A percentile compares a stretch with the other conserved stretches of the same genome.
Evolutionary conservation across 306 rosid genomes (phyloP).

Genomic region (Crotalaria pallida): DNA sequence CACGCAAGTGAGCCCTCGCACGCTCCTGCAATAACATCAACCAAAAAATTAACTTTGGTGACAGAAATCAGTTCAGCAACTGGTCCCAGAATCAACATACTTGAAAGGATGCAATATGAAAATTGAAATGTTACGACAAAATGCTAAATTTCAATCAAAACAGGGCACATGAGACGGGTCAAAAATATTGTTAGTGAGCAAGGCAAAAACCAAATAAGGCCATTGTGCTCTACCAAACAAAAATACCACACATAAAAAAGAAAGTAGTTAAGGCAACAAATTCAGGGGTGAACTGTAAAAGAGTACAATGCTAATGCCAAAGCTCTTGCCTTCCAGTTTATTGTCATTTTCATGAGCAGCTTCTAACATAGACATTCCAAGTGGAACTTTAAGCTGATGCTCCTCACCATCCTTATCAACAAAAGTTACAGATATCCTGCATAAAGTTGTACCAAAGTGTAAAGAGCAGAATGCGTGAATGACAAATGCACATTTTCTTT

Average conservation of each 20-base stretch:
- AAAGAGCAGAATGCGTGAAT: constrained; percentile 24
- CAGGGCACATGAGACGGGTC: neutral
- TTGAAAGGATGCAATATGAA: neutral
- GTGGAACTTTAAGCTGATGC: constrained; percentile 60
- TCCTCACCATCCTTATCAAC: constrained; percentile 88
- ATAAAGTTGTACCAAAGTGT: constrained; percentile 16
- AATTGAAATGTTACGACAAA: neutral
- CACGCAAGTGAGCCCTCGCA: constrained; percentile 85
- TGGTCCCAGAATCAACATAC: neutral
- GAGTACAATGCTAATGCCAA: constrained; percentile 5
- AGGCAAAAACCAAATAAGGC: neutral
- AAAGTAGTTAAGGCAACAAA: neutral
- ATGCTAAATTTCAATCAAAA: neutral
- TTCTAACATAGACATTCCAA: constrained; percentile 91
- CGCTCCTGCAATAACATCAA: constrained; percentile 59
- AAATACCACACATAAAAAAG: neutral
- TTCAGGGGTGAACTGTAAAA: neutral
- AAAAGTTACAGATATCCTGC: constrained; percentile 93
- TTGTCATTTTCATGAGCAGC: constrained; percentile 95
- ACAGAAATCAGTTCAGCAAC: too few relatives aligned
- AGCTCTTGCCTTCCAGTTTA: constrained; percentile 82
- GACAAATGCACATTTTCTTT: neutral
- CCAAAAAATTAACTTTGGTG: constrained; percentile 16
- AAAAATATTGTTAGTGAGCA: neutral
- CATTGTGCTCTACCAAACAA: neutral